These are phyloP conservation scores for Pythium scleroteichum DNA, from an alignment of 352 stramenopile genomes.

Conservation along the genomic window DNA sequence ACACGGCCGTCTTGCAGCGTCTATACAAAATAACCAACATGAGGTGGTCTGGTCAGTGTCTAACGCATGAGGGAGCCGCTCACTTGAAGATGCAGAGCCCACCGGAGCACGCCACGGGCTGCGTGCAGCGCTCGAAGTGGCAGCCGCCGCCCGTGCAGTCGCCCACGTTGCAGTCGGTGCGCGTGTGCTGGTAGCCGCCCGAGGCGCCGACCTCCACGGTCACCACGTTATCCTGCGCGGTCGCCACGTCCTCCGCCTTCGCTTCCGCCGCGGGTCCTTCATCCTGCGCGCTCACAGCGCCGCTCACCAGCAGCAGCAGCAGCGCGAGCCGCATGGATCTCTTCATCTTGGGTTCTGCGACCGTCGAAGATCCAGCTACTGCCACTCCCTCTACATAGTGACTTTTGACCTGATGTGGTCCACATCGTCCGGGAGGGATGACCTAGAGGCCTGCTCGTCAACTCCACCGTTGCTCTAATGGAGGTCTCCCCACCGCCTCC, in stretches of 20 bases:
- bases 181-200: constrained; percentile 32
- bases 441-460: too few relatives aligned
- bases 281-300: neutral
- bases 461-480: too few relatives aligned
- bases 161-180: constrained; percentile 39
- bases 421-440: neutral
- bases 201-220: neutral
- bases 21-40: constrained; percentile 23
- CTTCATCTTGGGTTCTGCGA: neutral
- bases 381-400: constrained; percentile 1
- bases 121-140: constrained; percentile 49
- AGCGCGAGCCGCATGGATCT: neutral
- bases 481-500: too few relatives aligned
- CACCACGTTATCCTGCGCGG: neutral
- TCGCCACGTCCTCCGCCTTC: neutral
- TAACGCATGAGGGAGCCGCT: neutral
- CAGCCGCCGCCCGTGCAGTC: constrained; percentile 49
- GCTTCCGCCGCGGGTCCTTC: neutral
- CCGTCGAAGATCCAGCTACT: constrained; percentile 1
- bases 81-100: constrained; percentile 63
- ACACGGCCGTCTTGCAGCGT: constrained; percentile 48
- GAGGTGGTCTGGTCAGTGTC: neutral
- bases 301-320: constrained; percentile 5
- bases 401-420: neutral
- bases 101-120: constrained; percentile 43